Conservation (phyloP, 164 flowering plant genomes). For the Vitis rupestris region DNA sequence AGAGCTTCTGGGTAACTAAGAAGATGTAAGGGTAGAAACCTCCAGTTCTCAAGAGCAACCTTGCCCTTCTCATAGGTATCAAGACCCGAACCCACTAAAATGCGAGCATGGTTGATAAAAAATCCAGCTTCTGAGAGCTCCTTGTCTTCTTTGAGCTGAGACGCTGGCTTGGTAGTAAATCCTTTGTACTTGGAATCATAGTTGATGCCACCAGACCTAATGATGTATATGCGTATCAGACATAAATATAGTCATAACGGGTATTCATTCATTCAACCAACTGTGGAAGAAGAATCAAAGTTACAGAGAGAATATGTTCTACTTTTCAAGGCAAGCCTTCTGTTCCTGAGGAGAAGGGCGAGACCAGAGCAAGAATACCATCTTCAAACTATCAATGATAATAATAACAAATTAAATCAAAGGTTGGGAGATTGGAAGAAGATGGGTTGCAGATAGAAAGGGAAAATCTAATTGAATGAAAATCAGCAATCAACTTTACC, state of each 20-base stretch:
- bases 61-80: constrained; percentile 65
- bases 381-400: no score
- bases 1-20: not conserved
- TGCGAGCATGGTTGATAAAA: constrained; percentile 60
- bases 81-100: constrained; percentile 72
- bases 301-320: not conserved
- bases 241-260: not conserved
- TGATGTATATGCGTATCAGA: not conserved
- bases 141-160: constrained; percentile 39
- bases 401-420: no score
- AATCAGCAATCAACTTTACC: no score
- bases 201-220: constrained; percentile 67
- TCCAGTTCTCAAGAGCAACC: constrained; percentile 72
- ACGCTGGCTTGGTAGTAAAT: constrained; percentile 44
- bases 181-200: constrained; percentile 66
- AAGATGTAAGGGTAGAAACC: constrained; percentile 24
- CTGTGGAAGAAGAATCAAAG: not conserved
- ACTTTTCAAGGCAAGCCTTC: constrained; percentile 63
- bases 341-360: constrained; percentile 61
- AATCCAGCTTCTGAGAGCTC: constrained; percentile 66
- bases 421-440: no score
- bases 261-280: not conserved
- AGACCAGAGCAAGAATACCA: constrained; percentile 28
- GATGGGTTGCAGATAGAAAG: no score
- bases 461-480: no score